These are phyloP conservation scores for Silene conica DNA, from an alignment of 148 eudicot species.

Conservation along the genomic window DNA sequence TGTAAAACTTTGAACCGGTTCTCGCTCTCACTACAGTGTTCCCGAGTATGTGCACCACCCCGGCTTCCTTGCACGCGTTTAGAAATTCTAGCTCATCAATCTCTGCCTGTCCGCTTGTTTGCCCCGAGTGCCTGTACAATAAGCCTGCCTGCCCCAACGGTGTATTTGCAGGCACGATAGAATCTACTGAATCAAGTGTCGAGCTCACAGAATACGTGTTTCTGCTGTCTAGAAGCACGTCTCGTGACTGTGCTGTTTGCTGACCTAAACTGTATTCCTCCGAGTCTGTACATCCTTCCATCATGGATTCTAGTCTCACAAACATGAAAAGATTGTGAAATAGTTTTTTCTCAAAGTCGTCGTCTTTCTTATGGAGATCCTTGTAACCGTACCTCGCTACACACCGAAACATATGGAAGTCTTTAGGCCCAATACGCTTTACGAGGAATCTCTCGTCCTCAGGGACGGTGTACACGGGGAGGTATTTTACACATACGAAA, in stretches of 20 bases:
- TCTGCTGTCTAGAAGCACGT: conserved; percentile 29
- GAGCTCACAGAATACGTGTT: conserved; percentile 23
- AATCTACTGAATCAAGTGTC: conserved; percentile 61
- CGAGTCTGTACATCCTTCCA: conserved; percentile 94
- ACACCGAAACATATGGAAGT: conserved; percentile 94
- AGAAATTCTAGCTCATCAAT: conserved; percentile 73
- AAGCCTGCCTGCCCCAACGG: conserved; percentile 24
- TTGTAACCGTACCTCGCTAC: conserved; percentile 95
- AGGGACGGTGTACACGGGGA: conserved; percentile 91
- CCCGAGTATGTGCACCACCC: conserved; percentile 94
- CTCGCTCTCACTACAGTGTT: conserved; percentile 78
- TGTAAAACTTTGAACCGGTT: conserved; percentile 53
- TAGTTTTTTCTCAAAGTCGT: conserved; percentile 78
- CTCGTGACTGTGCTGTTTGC: conserved; percentile 51
- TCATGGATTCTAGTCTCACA: conserved; percentile 88
- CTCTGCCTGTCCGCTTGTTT: conserved; percentile 51
- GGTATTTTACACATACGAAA: conserved; percentile 87
- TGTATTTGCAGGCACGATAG: conserved; percentile 55
- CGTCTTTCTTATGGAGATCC: conserved; percentile 91
- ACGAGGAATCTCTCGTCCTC: conserved; percentile 90
- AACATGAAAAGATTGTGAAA: conserved; percentile 72
- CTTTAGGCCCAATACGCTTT: conserved; percentile 93
- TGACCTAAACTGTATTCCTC: conserved; percentile 88
- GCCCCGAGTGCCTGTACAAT: conserved; percentile 48
- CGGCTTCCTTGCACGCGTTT: conserved; percentile 70